Conservation (phyloP, 352 stramenopile species). For the Phytophthora chlamydospora region DNA sequence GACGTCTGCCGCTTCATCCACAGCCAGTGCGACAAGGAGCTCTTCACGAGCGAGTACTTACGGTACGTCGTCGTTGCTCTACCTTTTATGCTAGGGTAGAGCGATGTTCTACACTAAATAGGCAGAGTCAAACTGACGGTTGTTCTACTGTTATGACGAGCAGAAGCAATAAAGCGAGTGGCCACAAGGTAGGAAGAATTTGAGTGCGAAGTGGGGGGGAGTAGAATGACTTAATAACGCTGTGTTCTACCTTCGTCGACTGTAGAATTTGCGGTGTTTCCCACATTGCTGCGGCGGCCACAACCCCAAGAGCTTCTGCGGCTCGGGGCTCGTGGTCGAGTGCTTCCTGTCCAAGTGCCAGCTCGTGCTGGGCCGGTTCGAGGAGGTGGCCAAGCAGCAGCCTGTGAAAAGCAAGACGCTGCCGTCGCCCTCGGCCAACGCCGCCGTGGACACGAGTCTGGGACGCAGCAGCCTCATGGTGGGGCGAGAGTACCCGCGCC, state of each 20-base stretch:
- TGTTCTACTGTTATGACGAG: constrained; percentile 7
- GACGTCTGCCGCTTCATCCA: constrained; percentile 57
- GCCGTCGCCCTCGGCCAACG: constrained; percentile 8
- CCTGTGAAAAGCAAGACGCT: constrained; percentile 5
- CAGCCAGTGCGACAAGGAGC: constrained; percentile 75
- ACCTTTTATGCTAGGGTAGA: constrained; percentile 3
- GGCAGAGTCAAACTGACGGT: neutral
- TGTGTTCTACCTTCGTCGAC: neutral
- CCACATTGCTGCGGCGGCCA: constrained; percentile 84
- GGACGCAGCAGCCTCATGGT: constrained; percentile 39
- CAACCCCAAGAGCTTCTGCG: constrained; percentile 88
- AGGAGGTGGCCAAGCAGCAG: constrained; percentile 65
- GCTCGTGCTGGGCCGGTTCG: constrained; percentile 74
- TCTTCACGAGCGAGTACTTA: constrained; percentile 80
- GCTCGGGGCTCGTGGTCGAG: constrained; percentile 79
- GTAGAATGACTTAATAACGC: neutral
- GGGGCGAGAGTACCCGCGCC: constrained; percentile 54
- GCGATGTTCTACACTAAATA: neutral
- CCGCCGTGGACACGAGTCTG: constrained; percentile 34
- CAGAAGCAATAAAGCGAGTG: constrained; percentile 88
- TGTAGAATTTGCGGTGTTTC: constrained; percentile 79
- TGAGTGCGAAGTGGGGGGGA: constrained; percentile 15
- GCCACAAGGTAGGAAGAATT: constrained; percentile 61
- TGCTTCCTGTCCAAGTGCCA: constrained; percentile 60
- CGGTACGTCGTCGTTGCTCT: constrained; percentile 34